phyloP scores from a whole-genome alignment of 495 filamentous ascomycete genomes.

The Astrocystis sublimbata region DNA sequence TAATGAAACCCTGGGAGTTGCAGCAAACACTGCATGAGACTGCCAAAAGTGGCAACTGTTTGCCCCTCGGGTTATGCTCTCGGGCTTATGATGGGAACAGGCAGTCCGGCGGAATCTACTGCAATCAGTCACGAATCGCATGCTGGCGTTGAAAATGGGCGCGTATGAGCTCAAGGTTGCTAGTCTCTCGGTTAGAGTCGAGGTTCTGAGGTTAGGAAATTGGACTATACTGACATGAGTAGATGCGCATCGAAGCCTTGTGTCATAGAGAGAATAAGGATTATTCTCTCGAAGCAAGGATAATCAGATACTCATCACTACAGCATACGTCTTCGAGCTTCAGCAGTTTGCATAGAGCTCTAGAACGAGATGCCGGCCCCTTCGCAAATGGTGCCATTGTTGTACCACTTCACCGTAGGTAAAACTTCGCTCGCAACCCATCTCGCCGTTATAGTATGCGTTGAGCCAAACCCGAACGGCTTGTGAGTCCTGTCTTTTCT shows the following conservation, averaged over 20 bases:
- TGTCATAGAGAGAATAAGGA: background rate
- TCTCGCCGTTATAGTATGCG: constrained; percentile 71
- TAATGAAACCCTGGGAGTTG: background rate
- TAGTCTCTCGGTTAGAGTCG: too few relatives aligned
- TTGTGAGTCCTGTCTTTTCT: constrained; percentile 37
- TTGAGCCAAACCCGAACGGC: constrained; percentile 59
- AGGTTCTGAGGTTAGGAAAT: background rate
- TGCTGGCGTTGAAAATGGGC: background rate
- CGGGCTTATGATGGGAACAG: constrained; percentile 1
- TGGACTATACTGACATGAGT: background rate
- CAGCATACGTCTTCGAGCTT: background rate
- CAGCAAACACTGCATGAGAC: background rate
- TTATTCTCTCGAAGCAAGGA: background rate
- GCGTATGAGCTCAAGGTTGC: background rate
- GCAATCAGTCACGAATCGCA: background rate
- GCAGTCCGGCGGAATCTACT: background rate
- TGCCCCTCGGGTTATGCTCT: background rate
- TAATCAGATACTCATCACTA: background rate
- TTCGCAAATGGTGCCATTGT: constrained; percentile 53
- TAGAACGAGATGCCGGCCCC: constrained; percentile 44
- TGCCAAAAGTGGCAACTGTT: background rate
- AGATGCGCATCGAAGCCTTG: background rate
- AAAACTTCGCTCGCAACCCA: constrained; percentile 66
- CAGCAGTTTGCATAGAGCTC: background rate
- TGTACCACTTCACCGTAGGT: constrained; percentile 53